Percentiles rank a stretch among this genome's conserved stretches.
phyloP scores from a whole-genome alignment of 352 stramenopile genomes.

The Thalassiosira hispida region DNA sequence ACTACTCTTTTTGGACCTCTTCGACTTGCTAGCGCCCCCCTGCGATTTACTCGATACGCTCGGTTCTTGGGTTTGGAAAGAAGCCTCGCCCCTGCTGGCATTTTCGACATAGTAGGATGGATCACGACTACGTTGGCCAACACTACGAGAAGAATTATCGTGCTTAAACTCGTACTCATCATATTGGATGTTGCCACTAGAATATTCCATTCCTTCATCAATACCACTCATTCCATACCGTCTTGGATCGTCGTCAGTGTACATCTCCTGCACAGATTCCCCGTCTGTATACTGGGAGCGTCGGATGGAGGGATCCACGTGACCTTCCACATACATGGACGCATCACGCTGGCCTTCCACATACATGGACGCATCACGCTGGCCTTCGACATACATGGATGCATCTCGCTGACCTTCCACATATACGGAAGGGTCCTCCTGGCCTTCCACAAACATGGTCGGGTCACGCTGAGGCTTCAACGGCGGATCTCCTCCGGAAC shows the following conservation, averaged over 20 bases:
- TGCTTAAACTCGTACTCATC: not conserved
- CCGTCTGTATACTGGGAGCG: not conserved
- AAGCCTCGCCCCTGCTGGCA: too few species aligned
- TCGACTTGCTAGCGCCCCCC: too few species aligned
- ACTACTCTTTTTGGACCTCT: too few species aligned
- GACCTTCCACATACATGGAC: slow-evolving; percentile 16
- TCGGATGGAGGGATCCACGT: not conserved
- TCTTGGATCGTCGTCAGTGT: not conserved
- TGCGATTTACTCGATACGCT: too few species aligned
- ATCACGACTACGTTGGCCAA: too few species aligned
- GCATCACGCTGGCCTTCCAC: slow-evolving; percentile 43
- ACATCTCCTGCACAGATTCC: not conserved
- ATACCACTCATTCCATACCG: not conserved
- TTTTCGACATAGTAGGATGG: too few species aligned
- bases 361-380: slow-evolving; percentile 26
- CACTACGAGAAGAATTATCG: too few species aligned
- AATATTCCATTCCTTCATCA: not conserved
- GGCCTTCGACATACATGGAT: slow-evolving; percentile 36
- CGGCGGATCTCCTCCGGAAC: slow-evolving; percentile 30
- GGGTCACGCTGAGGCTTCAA: slow-evolving; percentile 52
- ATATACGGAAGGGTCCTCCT: slow-evolving; percentile 8
- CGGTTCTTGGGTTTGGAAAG: too few species aligned
- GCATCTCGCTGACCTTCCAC: slow-evolving; percentile 27
- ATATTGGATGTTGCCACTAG: too few species aligned
- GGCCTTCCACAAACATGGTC: slow-evolving; percentile 45